phyloP scores from a whole-genome alignment of 1,284 basidiomycete species.

The Tilletia walkeri region DNA sequence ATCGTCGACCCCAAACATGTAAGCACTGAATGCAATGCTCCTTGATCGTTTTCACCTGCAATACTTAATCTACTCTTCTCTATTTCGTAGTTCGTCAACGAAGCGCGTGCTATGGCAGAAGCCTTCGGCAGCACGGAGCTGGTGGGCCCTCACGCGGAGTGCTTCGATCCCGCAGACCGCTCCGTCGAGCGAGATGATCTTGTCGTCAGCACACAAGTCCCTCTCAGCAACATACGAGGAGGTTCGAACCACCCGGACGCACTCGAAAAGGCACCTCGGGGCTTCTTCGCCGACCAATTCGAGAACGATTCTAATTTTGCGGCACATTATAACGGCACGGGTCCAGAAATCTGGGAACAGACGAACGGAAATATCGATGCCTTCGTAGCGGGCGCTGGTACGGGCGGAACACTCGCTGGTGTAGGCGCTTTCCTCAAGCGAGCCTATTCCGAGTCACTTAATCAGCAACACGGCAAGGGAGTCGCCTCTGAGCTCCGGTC shows the following conservation, averaged over 20 bases:
- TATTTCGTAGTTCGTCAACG: slow-evolving; percentile 47
- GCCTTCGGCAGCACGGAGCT: slow-evolving; percentile 35
- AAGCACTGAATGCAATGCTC: neutral
- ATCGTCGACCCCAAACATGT: slow-evolving; percentile 53
- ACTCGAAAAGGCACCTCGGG: slow-evolving; percentile 39
- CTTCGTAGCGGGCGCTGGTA: slow-evolving; percentile 94
- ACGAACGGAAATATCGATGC: slow-evolving; percentile 78
- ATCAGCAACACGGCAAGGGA: slow-evolving; percentile 52
- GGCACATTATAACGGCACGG: slow-evolving; percentile 85
- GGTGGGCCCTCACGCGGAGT: slow-evolving; percentile 34
- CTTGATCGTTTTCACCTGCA: too few species aligned
- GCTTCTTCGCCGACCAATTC: slow-evolving; percentile 79
- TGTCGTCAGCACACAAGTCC: slow-evolving; percentile 33
- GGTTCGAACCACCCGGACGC: slow-evolving; percentile 28
- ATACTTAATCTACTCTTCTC: too few species aligned
- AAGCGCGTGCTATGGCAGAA: slow-evolving; percentile 43
- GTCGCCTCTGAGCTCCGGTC: neutral
- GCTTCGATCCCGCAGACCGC: slow-evolving; percentile 15
- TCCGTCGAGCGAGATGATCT: slow-evolving; percentile 33
- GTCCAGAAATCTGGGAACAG: slow-evolving; percentile 92
- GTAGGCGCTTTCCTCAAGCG: slow-evolving; percentile 72
- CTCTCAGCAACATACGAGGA: slow-evolving; percentile 1
- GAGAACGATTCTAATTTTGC: slow-evolving; percentile 84
- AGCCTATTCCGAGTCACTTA: slow-evolving; percentile 60
- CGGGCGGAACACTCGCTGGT: slow-evolving; percentile 91